These are phyloP conservation scores for Aureoboletus auriporus DNA, from an alignment of 768 basidiomycete genomes.

Conservation along the genomic window DNA sequence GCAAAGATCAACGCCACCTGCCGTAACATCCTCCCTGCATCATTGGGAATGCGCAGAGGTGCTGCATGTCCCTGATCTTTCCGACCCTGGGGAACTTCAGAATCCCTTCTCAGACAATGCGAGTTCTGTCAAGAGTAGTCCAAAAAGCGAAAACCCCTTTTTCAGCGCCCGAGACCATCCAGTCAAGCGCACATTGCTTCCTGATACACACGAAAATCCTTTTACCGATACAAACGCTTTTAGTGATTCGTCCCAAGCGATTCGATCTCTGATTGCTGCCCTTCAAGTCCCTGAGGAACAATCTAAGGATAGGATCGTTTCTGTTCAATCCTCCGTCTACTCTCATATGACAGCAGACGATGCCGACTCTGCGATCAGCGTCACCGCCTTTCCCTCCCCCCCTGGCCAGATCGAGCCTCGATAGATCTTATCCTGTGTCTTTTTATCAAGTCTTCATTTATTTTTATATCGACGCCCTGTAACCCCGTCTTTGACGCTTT, in stretches of 20 bases:
- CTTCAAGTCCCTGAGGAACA: slow-evolving; percentile 48
- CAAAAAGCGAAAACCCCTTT: slow-evolving; percentile 33
- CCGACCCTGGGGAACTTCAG: slow-evolving; percentile 8
- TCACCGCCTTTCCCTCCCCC: slow-evolving; percentile 29
- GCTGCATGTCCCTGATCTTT: slow-evolving; percentile 34
- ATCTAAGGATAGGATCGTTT: slow-evolving; percentile 47
- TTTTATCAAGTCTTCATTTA: background rate
- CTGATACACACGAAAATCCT: slow-evolving; percentile 30
- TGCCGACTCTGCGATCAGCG: slow-evolving; percentile 23
- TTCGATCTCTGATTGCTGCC: slow-evolving; percentile 67
- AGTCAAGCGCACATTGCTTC: slow-evolving; percentile 12
- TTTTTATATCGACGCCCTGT: slow-evolving; percentile 7
- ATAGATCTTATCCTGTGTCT: slow-evolving; percentile 1
- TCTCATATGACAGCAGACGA: slow-evolving; percentile 27
- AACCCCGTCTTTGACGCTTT: slow-evolving; percentile 10
- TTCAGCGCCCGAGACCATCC: slow-evolving; percentile 40
- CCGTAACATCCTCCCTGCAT: slow-evolving; percentile 48
- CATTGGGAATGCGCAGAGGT: slow-evolving; percentile 72
- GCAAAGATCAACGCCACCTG: slow-evolving; percentile 61
- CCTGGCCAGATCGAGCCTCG: slow-evolving; percentile 15
- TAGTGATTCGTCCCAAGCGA: slow-evolving; percentile 33
- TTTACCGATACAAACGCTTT: slow-evolving; percentile 38
- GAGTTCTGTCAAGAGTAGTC: slow-evolving; percentile 12
- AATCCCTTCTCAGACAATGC: slow-evolving; percentile 27
- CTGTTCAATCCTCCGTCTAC: slow-evolving; percentile 50